phyloP scores from a whole-genome alignment of 345 rosid genomes.

The Lagerstroemia speciosa region DNA sequence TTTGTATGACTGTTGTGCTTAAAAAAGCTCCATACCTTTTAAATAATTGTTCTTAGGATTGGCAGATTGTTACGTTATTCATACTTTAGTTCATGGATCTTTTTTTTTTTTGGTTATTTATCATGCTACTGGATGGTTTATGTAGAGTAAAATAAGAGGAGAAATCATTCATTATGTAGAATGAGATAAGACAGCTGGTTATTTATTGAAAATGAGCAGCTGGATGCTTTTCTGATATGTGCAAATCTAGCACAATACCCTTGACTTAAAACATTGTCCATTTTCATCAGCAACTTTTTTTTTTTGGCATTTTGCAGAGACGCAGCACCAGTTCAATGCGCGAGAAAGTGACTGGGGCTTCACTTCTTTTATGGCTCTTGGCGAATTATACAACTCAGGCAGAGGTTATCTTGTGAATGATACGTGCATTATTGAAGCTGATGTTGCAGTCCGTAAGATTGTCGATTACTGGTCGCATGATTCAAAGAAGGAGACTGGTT shows the following conservation, averaged over 20 bases:
- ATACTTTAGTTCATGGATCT: no score
- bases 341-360: conserved; percentile 56
- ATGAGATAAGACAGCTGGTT: neutral
- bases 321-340: conserved; percentile 45
- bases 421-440: conserved; percentile 42
- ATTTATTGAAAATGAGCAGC: neutral
- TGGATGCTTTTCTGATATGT: neutral
- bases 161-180: neutral
- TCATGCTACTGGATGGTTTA: neutral
- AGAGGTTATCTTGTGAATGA: conserved; percentile 49
- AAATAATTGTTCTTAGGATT: no score
- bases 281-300: neutral
- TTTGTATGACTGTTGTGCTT: no score
- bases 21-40: no score
- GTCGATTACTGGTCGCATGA: conserved; percentile 51
- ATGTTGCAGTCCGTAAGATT: conserved; percentile 42
- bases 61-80: no score
- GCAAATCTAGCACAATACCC: neutral
- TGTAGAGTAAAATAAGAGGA: neutral
- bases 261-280: neutral
- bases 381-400: conserved; percentile 38
- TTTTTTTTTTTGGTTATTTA: no score
- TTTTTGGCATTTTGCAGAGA: conserved; percentile 26
- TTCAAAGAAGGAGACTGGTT: conserved; percentile 58
- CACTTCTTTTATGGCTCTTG: conserved; percentile 45